Percentiles rank a stretch among this genome's conserved stretches.
Evolutionary conservation across 1,284 basidiomycete species (phyloP).

Genomic region (Cryptococcus sp.): DNA sequence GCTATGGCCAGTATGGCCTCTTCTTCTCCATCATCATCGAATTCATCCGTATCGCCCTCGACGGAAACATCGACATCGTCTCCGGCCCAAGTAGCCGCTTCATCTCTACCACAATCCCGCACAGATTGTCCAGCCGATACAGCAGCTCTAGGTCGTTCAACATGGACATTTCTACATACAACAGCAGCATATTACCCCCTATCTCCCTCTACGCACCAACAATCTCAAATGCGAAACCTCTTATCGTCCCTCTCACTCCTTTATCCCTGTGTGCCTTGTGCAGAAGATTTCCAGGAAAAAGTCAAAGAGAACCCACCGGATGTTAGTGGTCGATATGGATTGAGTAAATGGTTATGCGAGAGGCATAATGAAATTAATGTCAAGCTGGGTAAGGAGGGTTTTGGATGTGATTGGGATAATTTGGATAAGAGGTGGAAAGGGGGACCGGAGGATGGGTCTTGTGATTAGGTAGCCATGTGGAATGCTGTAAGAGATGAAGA

Average conservation of each 20-base stretch:
- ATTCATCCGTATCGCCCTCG: conserved; percentile 12
- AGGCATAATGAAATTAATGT: conserved; percentile 87
- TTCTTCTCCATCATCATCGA: conserved; percentile 7
- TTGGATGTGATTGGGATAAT: conserved; percentile 66
- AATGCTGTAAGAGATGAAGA: no score
- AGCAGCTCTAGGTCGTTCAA: conserved; percentile 78
- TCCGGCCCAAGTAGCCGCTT: conserved; percentile 2
- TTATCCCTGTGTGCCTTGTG: conserved; percentile 84
- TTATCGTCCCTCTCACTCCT: conserved; percentile 69
- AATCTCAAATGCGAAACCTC: conserved; percentile 73
- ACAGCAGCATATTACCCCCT: conserved; percentile 92
- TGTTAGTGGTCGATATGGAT: conserved; percentile 60
- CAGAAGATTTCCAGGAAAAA: conserved; percentile 64
- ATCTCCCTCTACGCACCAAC: conserved; percentile 63
- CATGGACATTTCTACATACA: conserved; percentile 93
- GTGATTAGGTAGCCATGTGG: conserved; percentile 61
- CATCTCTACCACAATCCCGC: conserved; percentile 42
- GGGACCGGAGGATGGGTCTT: conserved; percentile 78
- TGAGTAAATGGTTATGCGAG: conserved; percentile 83
- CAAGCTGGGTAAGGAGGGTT: conserved; percentile 73
- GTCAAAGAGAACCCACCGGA: conserved; percentile 66
- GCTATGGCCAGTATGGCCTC: conserved; percentile 16
- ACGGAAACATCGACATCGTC: neutral
- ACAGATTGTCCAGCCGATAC: conserved; percentile 73
- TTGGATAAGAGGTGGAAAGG: conserved; percentile 85